Evolutionary conservation across 179 eudicot species (phyloP), one percentile per base, ranked within the genome.

Genomic region (Silene vulgaris): DNA sequence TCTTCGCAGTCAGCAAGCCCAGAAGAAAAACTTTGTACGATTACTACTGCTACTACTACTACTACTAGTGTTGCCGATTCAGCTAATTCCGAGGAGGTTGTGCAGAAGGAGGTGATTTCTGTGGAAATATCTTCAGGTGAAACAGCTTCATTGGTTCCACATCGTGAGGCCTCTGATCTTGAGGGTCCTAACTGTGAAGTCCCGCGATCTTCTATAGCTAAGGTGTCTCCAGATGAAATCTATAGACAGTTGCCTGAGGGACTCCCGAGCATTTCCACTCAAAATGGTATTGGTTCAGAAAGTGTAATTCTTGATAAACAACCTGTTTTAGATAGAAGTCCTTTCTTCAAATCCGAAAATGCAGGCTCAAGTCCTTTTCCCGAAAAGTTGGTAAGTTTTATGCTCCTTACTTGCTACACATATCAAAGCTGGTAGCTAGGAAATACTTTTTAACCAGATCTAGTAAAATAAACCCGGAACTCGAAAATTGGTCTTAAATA

Each of bases 321-420:
- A 73, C 82, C 84, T 72, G 32, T 37, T 68, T 78, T 81, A 71
- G 83, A 82, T 74, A 87, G 82, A 67, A 82, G 85, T 23, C 78
- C 76, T 68, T 54, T 80, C 72, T 64, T 60, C 48, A 85, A 80
- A 78, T 65, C 86, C 62, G 91, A 84, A 28, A 82, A 75, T 74
- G 72, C 81, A 61, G 87, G 12, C 61, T 52, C 66, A 20, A 81
- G 88, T 76, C 75, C 84, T 72, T 77, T 81, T 82, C 77, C 86
- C 43, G 92, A 83, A 77, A 91, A 88, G 77, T 83, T 85, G 88
- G 97, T 83, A 85, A 76, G 85, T 83, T 65, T 69, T 71, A 73
- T 64, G 21, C 75, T 57, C 75, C 26, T 68, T 60, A 6, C 65
- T 68, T 60, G 3, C 65, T 74, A 52, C 21, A 4, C 64, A 69